Evolutionary conservation across 148 eudicot genomes (phyloP), one percentile per base, ranked within the genome.

Genomic region (Amaranthus hypochondriacus): DNA sequence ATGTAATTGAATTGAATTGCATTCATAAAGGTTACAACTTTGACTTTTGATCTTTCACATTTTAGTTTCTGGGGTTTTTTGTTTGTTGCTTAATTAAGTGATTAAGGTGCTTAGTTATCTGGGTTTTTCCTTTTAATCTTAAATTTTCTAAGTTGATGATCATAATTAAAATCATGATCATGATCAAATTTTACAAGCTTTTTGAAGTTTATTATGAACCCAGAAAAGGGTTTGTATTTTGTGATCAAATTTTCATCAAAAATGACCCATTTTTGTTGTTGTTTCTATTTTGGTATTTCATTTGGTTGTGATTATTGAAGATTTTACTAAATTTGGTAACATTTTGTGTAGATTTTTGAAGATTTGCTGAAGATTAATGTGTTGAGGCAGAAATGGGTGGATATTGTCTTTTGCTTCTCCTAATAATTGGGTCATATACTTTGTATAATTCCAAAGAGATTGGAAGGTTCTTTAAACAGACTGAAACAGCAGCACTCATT

Each of bases 401-500:
- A 63, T 79, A 72, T 65, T 73, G 68, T 80, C 74, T 81, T 48
- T 77, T 83, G 58, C 52, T 80, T 8, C 75, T 75, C 61, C 71
- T 86, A 55, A 52, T 85, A 13, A 60, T 86, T 69, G 83, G 73
- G 60, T 56, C 81, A 63, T 83, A 72, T 55, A 72, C 70, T 67
- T 77, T 75, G 57, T 78, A 76, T 76, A 68, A 71, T 48, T 78
- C 81, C 72, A 85, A 81, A 70, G 77, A 76, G 66, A 51, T 66
- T 66, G 88, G 56, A 62, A 62, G 44, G 68, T 53, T 72, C 50
- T 28, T 28, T 28, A 75, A 77, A 66, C 84, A 81, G 73, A 81
- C 78, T 66, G 90, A 88, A 83, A 86, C 91, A 54, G 89, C 93
- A 60, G 55, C 42, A 56, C 89, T 91, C 28, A 58, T 48, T 28